Evolutionary conservation across 306 rosid genomes (phyloP).

Genomic region (Lupinus albus): DNA sequence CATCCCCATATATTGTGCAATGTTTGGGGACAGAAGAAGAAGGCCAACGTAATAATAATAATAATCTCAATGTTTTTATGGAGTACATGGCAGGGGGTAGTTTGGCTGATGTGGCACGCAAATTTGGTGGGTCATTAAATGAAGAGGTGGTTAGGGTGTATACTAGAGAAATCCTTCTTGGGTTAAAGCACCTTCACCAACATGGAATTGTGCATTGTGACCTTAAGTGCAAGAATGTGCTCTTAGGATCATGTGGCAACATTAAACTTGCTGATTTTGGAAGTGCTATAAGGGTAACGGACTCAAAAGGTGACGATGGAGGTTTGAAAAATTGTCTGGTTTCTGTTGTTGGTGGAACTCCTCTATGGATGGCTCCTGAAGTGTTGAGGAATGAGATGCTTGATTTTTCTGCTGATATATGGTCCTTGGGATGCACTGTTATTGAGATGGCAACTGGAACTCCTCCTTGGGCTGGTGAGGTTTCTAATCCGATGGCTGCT

Average conservation of each 20-base stretch:
- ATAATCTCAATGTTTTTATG: constrained; percentile 52
- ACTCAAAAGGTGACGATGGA: not conserved
- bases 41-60: not conserved
- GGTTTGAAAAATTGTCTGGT: constrained; percentile 7
- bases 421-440: constrained; percentile 73
- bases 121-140: constrained; percentile 62
- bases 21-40: constrained; percentile 55
- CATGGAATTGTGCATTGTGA: constrained; percentile 63
- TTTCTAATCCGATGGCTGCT: constrained; percentile 15
- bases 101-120: constrained; percentile 54
- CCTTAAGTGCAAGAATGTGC: constrained; percentile 69
- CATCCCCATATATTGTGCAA: constrained; percentile 51
- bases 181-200: constrained; percentile 52
- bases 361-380: constrained; percentile 85
- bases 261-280: constrained; percentile 74
- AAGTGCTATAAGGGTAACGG: constrained; percentile 49
- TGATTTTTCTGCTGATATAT: constrained; percentile 53
- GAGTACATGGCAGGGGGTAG: constrained; percentile 73
- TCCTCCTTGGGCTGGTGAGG: constrained; percentile 53
- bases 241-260: constrained; percentile 58
- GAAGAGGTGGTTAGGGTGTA: constrained; percentile 63
- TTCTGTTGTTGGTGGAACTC: constrained; percentile 50
- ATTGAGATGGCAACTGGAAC: constrained; percentile 71
- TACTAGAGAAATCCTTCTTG: constrained; percentile 56
- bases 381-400: constrained; percentile 50